Evolutionary conservation across 2,329 filamentous ascomycete species (phyloP).

Genomic region (Arthroderma sp.): DNA sequence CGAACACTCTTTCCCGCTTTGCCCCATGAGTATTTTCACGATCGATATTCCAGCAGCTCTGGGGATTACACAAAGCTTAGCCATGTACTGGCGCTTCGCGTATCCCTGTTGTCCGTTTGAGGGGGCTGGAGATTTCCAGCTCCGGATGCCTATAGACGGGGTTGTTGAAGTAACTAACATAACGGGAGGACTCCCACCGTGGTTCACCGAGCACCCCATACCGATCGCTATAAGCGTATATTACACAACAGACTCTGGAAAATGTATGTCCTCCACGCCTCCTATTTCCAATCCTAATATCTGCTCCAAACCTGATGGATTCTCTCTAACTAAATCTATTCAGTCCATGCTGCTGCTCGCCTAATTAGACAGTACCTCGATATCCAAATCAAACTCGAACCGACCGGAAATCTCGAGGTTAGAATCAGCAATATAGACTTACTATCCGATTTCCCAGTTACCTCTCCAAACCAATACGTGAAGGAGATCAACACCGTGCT

Average conservation of each 20-base stretch:
- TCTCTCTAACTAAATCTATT: not conserved
- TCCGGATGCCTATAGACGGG: not conserved
- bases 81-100: not conserved
- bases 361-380: not conserved
- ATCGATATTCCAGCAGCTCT: not conserved
- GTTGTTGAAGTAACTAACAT: not conserved
- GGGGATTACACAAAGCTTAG: not conserved
- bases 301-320: not conserved
- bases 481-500: no score
- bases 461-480: no score
- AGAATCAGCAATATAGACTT: no score
- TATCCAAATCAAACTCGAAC: not conserved
- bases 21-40: not conserved
- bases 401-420: not conserved
- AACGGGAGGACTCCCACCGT: not conserved
- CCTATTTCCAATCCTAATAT: no score
- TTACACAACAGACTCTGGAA: not conserved
- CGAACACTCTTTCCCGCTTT: not conserved
- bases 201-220: not conserved
- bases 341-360: not conserved
- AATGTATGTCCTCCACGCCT: not conserved
- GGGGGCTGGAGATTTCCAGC: not conserved
- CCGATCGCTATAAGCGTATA: not conserved
- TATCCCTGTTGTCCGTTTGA: not conserved
- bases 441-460: no score